Evolutionary conservation across 164 flowering plant species (phyloP).

Genomic region (Annona cherimola): DNA sequence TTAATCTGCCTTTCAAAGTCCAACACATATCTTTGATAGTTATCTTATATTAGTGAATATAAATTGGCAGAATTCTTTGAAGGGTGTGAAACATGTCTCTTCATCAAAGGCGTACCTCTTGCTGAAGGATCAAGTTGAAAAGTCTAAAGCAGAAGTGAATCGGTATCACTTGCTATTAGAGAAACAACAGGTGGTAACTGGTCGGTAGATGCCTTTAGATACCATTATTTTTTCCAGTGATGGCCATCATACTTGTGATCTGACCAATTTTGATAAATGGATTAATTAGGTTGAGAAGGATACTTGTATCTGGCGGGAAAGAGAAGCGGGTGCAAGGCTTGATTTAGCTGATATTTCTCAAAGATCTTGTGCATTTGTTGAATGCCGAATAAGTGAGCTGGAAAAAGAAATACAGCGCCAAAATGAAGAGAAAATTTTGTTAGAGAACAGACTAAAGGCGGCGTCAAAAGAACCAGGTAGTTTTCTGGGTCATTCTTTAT

Average conservation of each 20-base stretch:
- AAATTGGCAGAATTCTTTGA: slow-evolving; percentile 58
- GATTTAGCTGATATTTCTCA: slow-evolving; percentile 66
- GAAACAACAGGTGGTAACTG: slow-evolving; percentile 93
- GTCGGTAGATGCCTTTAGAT: slow-evolving; percentile 39
- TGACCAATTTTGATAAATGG: slow-evolving; percentile 12
- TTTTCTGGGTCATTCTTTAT: neutral
- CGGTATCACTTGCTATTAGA: slow-evolving; percentile 51
- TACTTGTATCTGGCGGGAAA: slow-evolving; percentile 67
- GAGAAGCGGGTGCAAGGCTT: slow-evolving; percentile 53
- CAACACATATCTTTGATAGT: neutral
- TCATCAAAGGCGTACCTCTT: slow-evolving; percentile 53
- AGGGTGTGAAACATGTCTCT: slow-evolving; percentile 55
- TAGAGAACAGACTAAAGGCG: slow-evolving; percentile 60
- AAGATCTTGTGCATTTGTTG: slow-evolving; percentile 50
- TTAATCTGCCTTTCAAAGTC: neutral
- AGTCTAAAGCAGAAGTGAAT: slow-evolving; percentile 63
- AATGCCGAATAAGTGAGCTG: slow-evolving; percentile 51
- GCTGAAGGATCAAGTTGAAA: slow-evolving; percentile 62
- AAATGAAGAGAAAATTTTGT: slow-evolving; percentile 41
- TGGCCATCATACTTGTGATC: slow-evolving; percentile 5
- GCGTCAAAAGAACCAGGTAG: slow-evolving; percentile 80
- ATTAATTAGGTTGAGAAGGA: slow-evolving; percentile 74
- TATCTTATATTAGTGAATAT: slow-evolving; percentile 5
- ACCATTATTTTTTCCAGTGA: slow-evolving; percentile 15
- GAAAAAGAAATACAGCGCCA: slow-evolving; percentile 47